Evolutionary conservation across 345 rosid species (phyloP).

Genomic region (Linum trigynum): DNA sequence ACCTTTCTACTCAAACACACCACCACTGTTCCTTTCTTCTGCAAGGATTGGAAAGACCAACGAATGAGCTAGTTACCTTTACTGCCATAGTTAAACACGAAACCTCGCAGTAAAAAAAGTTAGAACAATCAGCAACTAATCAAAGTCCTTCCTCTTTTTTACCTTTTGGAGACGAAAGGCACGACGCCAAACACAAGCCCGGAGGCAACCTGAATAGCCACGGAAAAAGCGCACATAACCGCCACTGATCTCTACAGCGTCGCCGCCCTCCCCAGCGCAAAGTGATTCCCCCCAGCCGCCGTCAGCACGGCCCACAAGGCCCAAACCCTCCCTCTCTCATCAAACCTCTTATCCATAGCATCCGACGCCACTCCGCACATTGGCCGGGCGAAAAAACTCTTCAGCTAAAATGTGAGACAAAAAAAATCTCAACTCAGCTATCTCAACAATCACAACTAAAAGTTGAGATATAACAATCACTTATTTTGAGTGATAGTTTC

Average conservation of each 20-base stretch:
- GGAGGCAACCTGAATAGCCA: conserved; percentile 71
- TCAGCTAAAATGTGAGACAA: conserved; percentile 47
- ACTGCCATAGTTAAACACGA: no score
- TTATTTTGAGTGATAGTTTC: no score
- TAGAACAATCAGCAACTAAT: no score
- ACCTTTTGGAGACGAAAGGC: conserved; percentile 79
- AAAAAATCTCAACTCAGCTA: no score
- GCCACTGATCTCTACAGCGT: conserved; percentile 47
- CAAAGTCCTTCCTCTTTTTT: no score
- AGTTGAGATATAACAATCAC: no score
- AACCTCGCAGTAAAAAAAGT: neutral
- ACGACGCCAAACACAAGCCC: conserved; percentile 81
- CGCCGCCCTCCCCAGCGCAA: conserved; percentile 48
- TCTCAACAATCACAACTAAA: no score
- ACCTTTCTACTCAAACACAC: no score
- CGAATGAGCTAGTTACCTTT: no score
- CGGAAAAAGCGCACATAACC: conserved; percentile 55
- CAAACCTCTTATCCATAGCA: conserved; percentile 40
- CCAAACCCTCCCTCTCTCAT: conserved; percentile 83
- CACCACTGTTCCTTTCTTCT: no score
- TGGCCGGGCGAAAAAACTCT: conserved; percentile 59
- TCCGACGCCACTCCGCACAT: conserved; percentile 67
- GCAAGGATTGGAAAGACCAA: no score
- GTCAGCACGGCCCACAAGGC: conserved; percentile 69
- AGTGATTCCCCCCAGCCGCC: conserved; percentile 50